These are phyloP conservation scores for Umbelopsis sp. DNA, from an alignment of 371 early-diverging fungal species.

Conservation along the genomic window DNA sequence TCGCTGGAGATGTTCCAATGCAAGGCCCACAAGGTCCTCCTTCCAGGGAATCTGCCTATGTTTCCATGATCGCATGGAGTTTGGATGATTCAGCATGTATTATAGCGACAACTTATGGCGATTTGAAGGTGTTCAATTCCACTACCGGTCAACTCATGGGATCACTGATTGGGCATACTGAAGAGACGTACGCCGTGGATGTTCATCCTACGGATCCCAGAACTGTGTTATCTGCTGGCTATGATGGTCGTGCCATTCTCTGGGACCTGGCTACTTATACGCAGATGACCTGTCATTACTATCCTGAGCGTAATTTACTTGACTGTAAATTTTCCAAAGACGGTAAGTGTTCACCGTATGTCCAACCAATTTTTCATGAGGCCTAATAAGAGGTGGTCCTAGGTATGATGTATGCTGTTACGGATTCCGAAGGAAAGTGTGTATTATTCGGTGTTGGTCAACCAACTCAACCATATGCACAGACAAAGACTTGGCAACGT, in stretches of 20 bases:
- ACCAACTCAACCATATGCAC: conserved; percentile 58
- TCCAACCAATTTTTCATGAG: too few relatives aligned
- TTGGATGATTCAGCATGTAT: conserved; percentile 64
- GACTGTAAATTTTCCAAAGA: conserved; percentile 61
- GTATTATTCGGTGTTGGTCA: conserved; percentile 69
- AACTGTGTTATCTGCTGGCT: conserved; percentile 79
- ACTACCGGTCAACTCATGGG: conserved; percentile 57
- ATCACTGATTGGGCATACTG: conserved; percentile 62
- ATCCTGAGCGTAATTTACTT: conserved; percentile 43
- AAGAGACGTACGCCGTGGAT: conserved; percentile 75
- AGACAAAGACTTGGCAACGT: conserved; percentile 64
- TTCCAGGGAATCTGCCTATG: conserved; percentile 33
- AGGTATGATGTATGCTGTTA: conserved; percentile 68
- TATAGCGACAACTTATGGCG: conserved; percentile 62
- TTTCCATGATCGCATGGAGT: conserved; percentile 65
- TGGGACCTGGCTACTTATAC: conserved; percentile 67
- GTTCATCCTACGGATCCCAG: conserved; percentile 74
- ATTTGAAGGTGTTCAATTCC: conserved; percentile 68
- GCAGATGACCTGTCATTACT: conserved; percentile 33
- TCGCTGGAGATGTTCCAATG: background rate
- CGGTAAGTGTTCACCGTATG: conserved; percentile 29
- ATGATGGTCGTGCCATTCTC: conserved; percentile 83
- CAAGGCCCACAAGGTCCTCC: background rate
- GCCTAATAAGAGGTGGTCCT: too few relatives aligned
- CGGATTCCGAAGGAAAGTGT: conserved; percentile 72